Base-by-base conservation (phyloP, 441 rosid genomes). In the Erodium moschatum region DNA sequence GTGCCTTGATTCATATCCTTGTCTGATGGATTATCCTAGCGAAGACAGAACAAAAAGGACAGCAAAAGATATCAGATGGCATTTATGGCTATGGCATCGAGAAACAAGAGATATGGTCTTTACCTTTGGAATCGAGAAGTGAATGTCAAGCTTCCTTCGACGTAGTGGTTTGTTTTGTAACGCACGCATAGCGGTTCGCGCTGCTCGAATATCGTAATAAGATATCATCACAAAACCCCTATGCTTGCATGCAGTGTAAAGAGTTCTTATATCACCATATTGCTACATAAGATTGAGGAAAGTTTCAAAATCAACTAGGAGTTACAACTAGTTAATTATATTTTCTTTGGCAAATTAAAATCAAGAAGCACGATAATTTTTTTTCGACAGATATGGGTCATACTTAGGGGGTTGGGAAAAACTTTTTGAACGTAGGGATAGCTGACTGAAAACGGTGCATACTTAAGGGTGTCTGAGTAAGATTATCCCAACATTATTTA, bases 201-300 rank as follows among this genome's bases (percentile, higher is more conserved):
- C 97, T 74, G 84, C 88, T 73, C 97, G 83, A 70, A 90, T 90
- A 75, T 90, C 95, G 76, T 88, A 88, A 75, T 90, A 90, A 24
- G 95, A 90, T 81, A 90, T 87, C 97, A 90, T 90, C 72, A 90
- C 92, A 79, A 90, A 90, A 10, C 97, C 97, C 64, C 97, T 85
- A 82, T 89, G 92, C 81, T 90, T 90, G 83, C 95, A 88, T 67
- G 97, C 89, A 65, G 92, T 88, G 68, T 90, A 90, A 70, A 90
- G 78, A 67, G 89, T 88, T 81, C 95, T 85, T 71, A 90, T 90
- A 82, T 87, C 97, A 40, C 97, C 97, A 82, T 87, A 87, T 69
- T 88, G 95, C 97, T 88, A 76, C 76, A 74, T 73, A 48, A 77
- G 66, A 65, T 19, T 18, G 3, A 27, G 69, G 4, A n/a, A 77